Evolutionary conservation across 1,284 basidiomycete genomes (phyloP), one percentile per base, ranked within the genome.

Genomic region (Rhodotorula sp.): DNA sequence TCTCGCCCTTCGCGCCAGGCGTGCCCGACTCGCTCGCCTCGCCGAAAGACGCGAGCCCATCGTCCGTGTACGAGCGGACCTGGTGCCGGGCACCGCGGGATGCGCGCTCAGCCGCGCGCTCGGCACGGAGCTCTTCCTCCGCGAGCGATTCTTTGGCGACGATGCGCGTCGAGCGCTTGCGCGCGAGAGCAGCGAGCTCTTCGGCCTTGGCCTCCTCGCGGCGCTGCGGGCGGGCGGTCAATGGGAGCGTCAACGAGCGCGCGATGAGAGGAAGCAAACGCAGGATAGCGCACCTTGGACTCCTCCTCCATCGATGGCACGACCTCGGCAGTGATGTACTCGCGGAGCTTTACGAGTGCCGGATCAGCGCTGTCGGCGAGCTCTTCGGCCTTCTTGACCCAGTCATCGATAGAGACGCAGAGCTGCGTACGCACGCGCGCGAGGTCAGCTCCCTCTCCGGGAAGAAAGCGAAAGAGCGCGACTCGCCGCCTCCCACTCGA

Each of bases 401-500:
- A 93, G 74, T 93, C 91, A 12, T 85, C 80, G 27, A 91, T 83
- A n/a, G 90, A 91, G 25, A 89, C 86, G 78, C 90, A 91, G 73
- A 94, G 86, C 90, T 92, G 75, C 22, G n/a, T 1, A 9, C 29
- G 2, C 41, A 4, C 4, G 29, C 12, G 39, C 39, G 39, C 39
- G 39, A 41, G 17, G 39, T 60, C 50, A 32, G 48, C 21, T 19
- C 6, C 34, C 21, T 7, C 13, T 7, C 7, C 12, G 59, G 68
- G 39, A 36, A 48, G 63, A 44, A 59, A 21, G 10, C 58, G n/a
- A 15, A 32, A 19, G 4, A 60, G 21, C 6, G 61, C 66, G 55
- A 84, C 88, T 75, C 70, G 91, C 91, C 77, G 89, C 89, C 82
- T 93, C 90, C 91, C 91, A 92, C 80, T 91, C 90, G 66, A 91